Evolutionary conservation across 306 rosid species (phyloP).

Genomic region (Dalbergia cochinchinensis): DNA sequence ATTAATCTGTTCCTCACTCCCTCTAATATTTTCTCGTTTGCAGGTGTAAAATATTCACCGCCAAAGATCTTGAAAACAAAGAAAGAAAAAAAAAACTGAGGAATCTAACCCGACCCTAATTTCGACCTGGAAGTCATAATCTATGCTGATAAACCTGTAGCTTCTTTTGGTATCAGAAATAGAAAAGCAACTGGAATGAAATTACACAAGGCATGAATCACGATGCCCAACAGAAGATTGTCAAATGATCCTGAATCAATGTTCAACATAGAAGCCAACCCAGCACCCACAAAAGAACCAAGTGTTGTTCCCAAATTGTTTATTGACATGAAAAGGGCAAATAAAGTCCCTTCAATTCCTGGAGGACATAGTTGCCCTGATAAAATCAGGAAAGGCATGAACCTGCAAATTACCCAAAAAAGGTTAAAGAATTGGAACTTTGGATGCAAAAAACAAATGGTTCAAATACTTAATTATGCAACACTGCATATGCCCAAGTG

Average conservation of each 20-base stretch:
- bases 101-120: slow-evolving; percentile 20
- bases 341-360: slow-evolving; percentile 90
- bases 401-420: slow-evolving; percentile 60
- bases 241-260: slow-evolving; percentile 84
- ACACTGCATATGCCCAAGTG: slow-evolving; percentile 3
- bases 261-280: slow-evolving; percentile 75
- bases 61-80: not conserved
- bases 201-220: slow-evolving; percentile 70
- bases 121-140: slow-evolving; percentile 20
- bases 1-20: slow-evolving; percentile 8
- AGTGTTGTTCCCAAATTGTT: slow-evolving; percentile 79
- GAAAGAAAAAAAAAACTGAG: slow-evolving; percentile 11
- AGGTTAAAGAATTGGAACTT: slow-evolving; percentile 16
- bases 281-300: slow-evolving; percentile 79
- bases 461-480: slow-evolving; percentile 9
- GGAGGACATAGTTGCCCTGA: slow-evolving; percentile 93
- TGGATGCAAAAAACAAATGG: slow-evolving; percentile 7
- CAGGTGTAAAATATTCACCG: slow-evolving; percentile 44
- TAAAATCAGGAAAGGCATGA: slow-evolving; percentile 88
- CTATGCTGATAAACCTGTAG: slow-evolving; percentile 75
- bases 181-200: slow-evolving; percentile 77
- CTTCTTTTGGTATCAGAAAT: slow-evolving; percentile 86
- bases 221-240: slow-evolving; percentile 69
- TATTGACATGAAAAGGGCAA: slow-evolving; percentile 92
- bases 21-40: slow-evolving; percentile 38